These are phyloP conservation scores for Fallopia convolvulus DNA, from an alignment of 148 eudicot genomes.

Conservation along the genomic window DNA sequence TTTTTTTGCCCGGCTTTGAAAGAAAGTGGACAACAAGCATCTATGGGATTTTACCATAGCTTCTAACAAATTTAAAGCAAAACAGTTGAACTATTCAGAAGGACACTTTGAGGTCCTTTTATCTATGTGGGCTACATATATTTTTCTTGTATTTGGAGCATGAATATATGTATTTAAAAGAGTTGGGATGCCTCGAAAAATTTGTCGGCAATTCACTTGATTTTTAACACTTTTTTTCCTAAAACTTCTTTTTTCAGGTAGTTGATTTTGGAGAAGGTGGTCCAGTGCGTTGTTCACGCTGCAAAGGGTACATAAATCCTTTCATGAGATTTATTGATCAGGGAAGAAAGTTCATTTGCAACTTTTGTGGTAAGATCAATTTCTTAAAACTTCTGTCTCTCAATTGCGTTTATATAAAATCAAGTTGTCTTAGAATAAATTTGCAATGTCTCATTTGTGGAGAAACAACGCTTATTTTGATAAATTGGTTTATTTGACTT, in stretches of 20 bases:
- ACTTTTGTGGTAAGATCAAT: constrained; percentile 71
- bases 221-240: not conserved
- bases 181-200: not conserved
- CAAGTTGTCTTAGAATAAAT: not conserved
- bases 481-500: not conserved
- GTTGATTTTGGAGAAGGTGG: constrained; percentile 98
- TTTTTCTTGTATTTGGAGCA: not conserved
- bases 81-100: not conserved
- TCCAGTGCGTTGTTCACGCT: constrained; percentile 95
- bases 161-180: not conserved
- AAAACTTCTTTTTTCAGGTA: constrained; percentile 27
- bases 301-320: constrained; percentile 97
- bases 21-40: not conserved
- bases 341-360: constrained; percentile 89
- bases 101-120: not conserved
- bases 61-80: not conserved
- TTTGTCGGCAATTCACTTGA: not conserved
- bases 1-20: not conserved
- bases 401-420: not conserved
- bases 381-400: not conserved
- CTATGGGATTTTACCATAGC: not conserved
- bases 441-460: not conserved
- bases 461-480: not conserved
- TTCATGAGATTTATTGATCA: constrained; percentile 94
- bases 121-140: not conserved